phyloP scores from a whole-genome alignment of 106 monocot species.

The Iris macrosiphon region DNA sequence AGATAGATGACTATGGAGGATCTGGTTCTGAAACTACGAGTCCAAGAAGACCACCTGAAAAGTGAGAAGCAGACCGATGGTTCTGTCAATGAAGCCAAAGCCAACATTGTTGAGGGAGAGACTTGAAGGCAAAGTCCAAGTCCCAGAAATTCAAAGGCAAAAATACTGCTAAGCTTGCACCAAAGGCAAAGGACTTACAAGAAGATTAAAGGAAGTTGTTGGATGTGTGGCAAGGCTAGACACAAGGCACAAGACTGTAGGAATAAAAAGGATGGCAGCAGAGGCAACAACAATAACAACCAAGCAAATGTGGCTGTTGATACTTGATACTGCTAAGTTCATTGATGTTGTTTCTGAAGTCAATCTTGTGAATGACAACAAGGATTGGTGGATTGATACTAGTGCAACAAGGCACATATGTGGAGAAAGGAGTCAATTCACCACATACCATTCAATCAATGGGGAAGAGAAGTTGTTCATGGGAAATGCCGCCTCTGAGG shows the following conservation, averaged over 20 bases:
- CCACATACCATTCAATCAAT: background rate
- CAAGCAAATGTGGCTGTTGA: background rate
- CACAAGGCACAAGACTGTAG: background rate
- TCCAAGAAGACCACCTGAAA: background rate
- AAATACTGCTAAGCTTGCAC: background rate
- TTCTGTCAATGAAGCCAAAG: background rate
- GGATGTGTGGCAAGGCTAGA: background rate
- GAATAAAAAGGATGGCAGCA: background rate
- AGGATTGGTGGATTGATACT: background rate
- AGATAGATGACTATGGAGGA: background rate
- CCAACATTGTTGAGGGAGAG: background rate
- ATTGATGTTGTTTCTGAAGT: background rate
- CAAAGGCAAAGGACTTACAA: background rate
- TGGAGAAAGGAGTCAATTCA: background rate
- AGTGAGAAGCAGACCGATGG: background rate
- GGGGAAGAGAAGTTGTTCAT: background rate
- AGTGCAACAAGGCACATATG: background rate
- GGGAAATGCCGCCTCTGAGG: background rate
- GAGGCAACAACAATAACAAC: background rate
- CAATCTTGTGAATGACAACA: background rate
- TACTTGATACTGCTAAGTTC: no score
- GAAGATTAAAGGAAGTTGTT: no score
- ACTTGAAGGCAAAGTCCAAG: no score
- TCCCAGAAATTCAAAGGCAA: background rate
- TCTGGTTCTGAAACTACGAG: background rate